Evolutionary conservation across 164 flowering plant genomes (phyloP).

Genomic region (Tetracentron sinense): DNA sequence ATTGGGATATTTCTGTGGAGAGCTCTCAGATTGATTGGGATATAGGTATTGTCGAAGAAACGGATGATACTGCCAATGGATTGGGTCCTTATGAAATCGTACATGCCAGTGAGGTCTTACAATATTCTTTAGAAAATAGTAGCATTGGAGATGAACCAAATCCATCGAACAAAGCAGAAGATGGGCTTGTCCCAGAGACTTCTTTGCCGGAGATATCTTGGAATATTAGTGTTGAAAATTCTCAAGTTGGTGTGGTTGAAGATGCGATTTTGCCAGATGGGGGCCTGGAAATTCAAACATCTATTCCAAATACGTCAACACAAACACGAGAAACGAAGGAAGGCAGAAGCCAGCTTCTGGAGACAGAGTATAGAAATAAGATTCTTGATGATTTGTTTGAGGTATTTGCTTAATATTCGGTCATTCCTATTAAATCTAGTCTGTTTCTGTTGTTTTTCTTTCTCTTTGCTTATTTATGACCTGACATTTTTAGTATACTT

Average conservation of each 20-base stretch:
- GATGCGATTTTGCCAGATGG: constrained; percentile 28
- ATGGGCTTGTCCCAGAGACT: constrained; percentile 24
- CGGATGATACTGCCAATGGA: constrained; percentile 61
- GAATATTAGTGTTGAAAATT: constrained; percentile 82
- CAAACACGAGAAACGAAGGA: constrained; percentile 28
- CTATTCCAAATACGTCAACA: constrained; percentile 23
- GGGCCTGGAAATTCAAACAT: constrained; percentile 22
- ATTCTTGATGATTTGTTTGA: constrained; percentile 95
- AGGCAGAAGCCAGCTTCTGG: constrained; percentile 79
- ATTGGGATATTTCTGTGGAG: constrained; percentile 87
- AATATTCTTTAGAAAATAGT: constrained; percentile 34
- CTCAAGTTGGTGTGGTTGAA: constrained; percentile 47
- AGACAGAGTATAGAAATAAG: constrained; percentile 89
- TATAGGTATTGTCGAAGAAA: constrained; percentile 65
- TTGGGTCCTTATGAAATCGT: constrained; percentile 85
- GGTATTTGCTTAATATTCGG: constrained; percentile 36
- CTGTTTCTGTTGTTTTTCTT: neutral
- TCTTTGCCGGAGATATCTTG: constrained; percentile 64
- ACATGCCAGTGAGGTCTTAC: constrained; percentile 53
- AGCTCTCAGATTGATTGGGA: constrained; percentile 91
- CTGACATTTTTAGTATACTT: neutral
- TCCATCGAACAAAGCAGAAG: constrained; percentile 26
- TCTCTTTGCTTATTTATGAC: neutral
- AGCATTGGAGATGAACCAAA: constrained; percentile 27
- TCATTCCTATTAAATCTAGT: constrained; percentile 5